A percentile compares a stretch with the other conserved stretches of the same genome.
These are phyloP conservation scores for Erodium maritimum DNA, from an alignment of 345 rosid species.

Conservation along the genomic window DNA sequence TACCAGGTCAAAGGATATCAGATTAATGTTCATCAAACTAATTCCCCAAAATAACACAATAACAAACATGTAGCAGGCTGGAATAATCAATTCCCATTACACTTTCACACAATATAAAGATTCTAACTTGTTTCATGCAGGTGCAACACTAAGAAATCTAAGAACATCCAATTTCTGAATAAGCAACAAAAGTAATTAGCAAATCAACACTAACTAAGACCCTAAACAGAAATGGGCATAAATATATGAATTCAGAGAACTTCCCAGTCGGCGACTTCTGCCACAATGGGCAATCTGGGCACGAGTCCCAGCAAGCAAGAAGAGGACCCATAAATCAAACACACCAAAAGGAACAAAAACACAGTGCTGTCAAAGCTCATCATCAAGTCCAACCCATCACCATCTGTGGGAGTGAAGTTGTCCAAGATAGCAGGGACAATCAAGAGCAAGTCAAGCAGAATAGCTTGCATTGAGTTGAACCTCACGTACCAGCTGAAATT, in stretches of 20 bases:
- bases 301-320: slow-evolving; percentile 72
- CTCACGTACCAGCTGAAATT: slow-evolving; percentile 90
- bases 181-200: not conserved
- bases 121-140: too few relatives aligned
- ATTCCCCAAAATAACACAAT: too few relatives aligned
- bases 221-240: not conserved
- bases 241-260: slow-evolving; percentile 37
- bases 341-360: slow-evolving; percentile 75
- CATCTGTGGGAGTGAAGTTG: slow-evolving; percentile 61
- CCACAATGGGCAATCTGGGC: slow-evolving; percentile 92
- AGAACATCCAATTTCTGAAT: not conserved
- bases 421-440: slow-evolving; percentile 86
- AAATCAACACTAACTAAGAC: not conserved
- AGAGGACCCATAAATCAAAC: slow-evolving; percentile 73
- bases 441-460: slow-evolving; percentile 77
- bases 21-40: too few relatives aligned
- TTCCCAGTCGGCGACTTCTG: slow-evolving; percentile 96
- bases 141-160: too few relatives aligned
- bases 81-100: too few relatives aligned
- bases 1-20: too few relatives aligned
- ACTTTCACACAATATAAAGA: too few relatives aligned
- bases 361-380: slow-evolving; percentile 94
- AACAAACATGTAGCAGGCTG: too few relatives aligned
- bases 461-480: slow-evolving; percentile 98
- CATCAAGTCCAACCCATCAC: slow-evolving; percentile 69